Conservation (phyloP, 1,139 yeast species). For the Diutina pseudorugosa region DNA sequence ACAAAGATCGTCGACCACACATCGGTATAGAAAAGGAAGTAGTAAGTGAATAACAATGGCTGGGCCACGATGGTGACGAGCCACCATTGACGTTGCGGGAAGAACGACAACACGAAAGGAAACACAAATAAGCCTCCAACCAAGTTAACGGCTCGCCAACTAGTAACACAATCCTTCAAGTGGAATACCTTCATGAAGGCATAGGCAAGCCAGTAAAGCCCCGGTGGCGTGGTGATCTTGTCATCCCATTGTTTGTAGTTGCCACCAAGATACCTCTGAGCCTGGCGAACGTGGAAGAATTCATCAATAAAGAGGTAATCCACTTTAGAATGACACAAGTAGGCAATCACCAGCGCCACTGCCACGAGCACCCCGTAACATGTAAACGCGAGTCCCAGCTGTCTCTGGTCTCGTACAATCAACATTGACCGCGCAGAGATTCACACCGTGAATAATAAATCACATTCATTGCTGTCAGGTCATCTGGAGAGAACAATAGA, state of each 20-base stretch:
- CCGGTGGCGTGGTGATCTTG: slow-evolving; percentile 96
- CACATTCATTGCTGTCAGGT: not conserved
- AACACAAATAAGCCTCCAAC: slow-evolving; percentile 49
- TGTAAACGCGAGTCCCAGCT: not conserved
- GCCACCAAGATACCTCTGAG: slow-evolving; percentile 51
- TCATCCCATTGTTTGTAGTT: slow-evolving; percentile 64
- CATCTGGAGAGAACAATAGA: not conserved
- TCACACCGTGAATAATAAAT: not conserved
- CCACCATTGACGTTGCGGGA: slow-evolving; percentile 5
- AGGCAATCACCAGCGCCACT: not conserved
- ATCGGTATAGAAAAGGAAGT: slow-evolving; percentile 80
- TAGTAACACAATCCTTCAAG: slow-evolving; percentile 9
- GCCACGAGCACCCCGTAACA: not conserved
- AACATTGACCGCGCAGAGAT: not conserved
- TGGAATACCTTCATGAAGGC: slow-evolving; percentile 22
- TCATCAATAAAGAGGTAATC: slow-evolving; percentile 55
- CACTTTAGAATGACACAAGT: slow-evolving; percentile 12
- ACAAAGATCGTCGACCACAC: slow-evolving; percentile 78
- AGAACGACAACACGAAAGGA: slow-evolving; percentile 24
- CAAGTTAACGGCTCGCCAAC: slow-evolving; percentile 45
- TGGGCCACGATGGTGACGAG: slow-evolving; percentile 18
- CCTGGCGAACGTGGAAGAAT: slow-evolving; percentile 73
- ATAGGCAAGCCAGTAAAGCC: slow-evolving; percentile 61
- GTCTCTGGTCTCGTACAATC: not conserved
- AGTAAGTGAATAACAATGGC: slow-evolving; percentile 66